These are phyloP conservation scores for Rugonectria rugulosa DNA, from an alignment of 2,329 filamentous ascomycete species.

Conservation along the genomic window DNA sequence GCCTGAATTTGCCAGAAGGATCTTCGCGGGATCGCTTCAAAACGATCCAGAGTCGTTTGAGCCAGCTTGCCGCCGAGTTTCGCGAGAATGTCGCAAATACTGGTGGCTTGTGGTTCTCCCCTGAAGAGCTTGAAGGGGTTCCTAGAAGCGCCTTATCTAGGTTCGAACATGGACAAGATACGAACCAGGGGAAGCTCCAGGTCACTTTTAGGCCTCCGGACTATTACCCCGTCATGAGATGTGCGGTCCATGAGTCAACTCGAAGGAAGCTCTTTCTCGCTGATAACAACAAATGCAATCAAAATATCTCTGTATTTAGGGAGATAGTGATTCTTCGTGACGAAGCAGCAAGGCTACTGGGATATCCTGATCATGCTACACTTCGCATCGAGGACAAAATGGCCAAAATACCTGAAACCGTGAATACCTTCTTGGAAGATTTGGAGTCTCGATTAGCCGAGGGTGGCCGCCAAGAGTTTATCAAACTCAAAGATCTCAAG, in stretches of 20 bases:
- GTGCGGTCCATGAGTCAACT: background rate
- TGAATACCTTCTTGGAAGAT: background rate
- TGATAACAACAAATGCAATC: background rate
- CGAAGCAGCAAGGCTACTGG: background rate
- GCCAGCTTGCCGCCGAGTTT: background rate
- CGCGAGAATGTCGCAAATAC: background rate
- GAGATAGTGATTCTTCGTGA: background rate
- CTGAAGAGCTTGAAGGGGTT: background rate
- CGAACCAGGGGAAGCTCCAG: background rate
- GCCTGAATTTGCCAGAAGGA: background rate
- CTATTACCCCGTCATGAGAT: background rate
- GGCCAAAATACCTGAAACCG: background rate
- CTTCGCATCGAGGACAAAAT: constrained; percentile 1
- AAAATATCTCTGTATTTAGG: background rate
- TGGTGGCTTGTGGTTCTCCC: background rate
- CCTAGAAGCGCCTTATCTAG: background rate
- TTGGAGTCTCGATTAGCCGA: background rate
- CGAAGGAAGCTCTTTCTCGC: background rate
- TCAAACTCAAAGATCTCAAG: background rate
- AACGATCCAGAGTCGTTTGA: background rate
- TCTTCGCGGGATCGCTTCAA: background rate
- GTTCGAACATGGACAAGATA: background rate
- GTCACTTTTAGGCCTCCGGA: background rate
- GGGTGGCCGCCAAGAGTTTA: background rate
- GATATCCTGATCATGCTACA: background rate